Evolutionary conservation across 1,139 yeast species (phyloP), one percentile per base, ranked within the genome.

Genomic region (Pichia sp.): DNA sequence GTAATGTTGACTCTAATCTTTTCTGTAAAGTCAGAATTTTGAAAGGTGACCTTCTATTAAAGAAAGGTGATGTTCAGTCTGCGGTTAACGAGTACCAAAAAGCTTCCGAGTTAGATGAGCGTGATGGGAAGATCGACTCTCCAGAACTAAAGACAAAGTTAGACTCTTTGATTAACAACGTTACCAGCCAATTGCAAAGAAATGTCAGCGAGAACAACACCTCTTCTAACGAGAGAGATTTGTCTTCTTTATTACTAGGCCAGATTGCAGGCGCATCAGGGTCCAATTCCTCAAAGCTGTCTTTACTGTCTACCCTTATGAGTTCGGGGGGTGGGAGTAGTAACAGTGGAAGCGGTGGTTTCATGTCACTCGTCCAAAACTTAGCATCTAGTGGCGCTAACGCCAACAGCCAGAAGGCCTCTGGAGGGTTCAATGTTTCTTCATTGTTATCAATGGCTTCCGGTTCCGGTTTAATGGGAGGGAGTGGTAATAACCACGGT

Each of bases 101-200:
- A 49, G 70, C 70, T 13, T 65, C 68, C 15, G 57, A 62, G 45
- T 58, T 67, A 40, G 70, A 67, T 55, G 70, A 67, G 55, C 47
- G 51, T 23, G 70, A 67, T 50, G 70, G 70, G 5, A 62, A 54
- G 16, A 61, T 65, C 30, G 62, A 66, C 44, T 59, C 66, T 3
- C 69, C 70, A 7, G 70, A 67, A 54, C 54, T 67, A 23, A 62
- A 66, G 53, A 57, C 59, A 36, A 66, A 65, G 48, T 55, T 67
- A 23, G 57, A 61, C 44, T 47, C 60, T 1, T 51, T 66, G 11
- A 52, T 67, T 30, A 53, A 52, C n/a, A 53, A 59, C 15, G 63
- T 67, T 31, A 54, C 67, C 5, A 52, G 49, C 5, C 53, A 62
- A 26, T 32, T 67, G 53, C 63, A 64, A 42, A 54, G 58, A 29